Conservation (phyloP, 345 rosid species). For the Gossypium longicalyx region DNA sequence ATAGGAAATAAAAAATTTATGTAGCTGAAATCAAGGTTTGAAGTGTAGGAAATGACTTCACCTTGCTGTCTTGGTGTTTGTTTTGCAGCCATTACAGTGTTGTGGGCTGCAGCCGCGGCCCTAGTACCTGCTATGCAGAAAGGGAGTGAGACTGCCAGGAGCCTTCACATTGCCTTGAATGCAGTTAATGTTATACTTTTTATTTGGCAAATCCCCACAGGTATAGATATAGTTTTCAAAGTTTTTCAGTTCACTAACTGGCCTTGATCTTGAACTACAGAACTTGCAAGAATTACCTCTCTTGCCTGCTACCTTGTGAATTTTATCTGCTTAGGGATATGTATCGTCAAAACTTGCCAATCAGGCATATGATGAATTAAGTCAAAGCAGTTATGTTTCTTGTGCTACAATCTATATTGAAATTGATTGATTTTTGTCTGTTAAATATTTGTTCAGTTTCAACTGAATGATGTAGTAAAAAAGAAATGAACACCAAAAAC, state of each 20-base stretch:
- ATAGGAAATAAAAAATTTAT: background rate
- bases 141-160: constrained; percentile 78
- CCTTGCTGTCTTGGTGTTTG: constrained; percentile 7
- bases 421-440: no score
- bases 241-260: constrained; percentile 84
- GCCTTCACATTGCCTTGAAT: constrained; percentile 79
- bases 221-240: constrained; percentile 69
- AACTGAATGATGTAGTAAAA: no score
- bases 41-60: constrained; percentile 3
- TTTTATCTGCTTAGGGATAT: background rate
- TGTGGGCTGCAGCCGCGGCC: constrained; percentile 84
- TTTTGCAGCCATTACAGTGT: constrained; percentile 57
- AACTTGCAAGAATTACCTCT: background rate
- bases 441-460: no score
- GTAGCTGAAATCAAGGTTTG: background rate
- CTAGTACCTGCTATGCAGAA: constrained; percentile 89
- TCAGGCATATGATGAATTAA: constrained; percentile 5
- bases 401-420: background rate
- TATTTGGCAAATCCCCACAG: constrained; percentile 79
- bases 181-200: constrained; percentile 62
- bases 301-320: background rate
- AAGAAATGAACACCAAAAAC: no score
- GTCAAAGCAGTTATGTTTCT: background rate
- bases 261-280: constrained; percentile 53
- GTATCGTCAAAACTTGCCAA: background rate